Conservation (phyloP, 2,329 filamentous ascomycete genomes). For the Claviceps capensis region DNA sequence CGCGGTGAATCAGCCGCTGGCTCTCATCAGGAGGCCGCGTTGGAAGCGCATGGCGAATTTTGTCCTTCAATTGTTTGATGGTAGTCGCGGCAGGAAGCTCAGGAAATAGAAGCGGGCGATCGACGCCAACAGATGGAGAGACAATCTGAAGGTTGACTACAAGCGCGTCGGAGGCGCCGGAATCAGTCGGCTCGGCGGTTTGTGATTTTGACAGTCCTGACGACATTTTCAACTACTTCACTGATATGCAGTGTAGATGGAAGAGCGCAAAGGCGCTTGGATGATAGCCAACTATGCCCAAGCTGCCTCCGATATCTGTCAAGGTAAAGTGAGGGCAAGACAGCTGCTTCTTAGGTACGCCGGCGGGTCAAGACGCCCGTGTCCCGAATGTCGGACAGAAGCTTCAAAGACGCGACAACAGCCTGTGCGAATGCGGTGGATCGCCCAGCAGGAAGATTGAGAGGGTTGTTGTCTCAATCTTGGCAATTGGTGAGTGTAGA, state of each 20-base stretch:
- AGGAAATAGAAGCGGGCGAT: constrained; percentile 34
- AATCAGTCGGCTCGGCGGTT: constrained; percentile 10
- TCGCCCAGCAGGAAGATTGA: too few species aligned
- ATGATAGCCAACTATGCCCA: not conserved
- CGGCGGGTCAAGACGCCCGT: not conserved
- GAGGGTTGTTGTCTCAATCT: not conserved
- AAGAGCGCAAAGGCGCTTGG: not conserved
- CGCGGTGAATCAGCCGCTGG: constrained; percentile 47
- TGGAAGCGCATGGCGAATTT: constrained; percentile 37
- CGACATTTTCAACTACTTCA: constrained; percentile 22
- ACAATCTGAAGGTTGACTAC: constrained; percentile 43
- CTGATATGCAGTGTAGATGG: not conserved
- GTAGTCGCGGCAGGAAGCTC: constrained; percentile 36
- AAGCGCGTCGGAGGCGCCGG: constrained; percentile 18
- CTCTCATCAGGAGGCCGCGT: constrained; percentile 37
- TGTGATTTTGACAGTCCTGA: constrained; percentile 19
- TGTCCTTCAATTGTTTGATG: constrained; percentile 42
- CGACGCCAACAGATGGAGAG: constrained; percentile 43
- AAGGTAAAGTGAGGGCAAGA: not conserved
- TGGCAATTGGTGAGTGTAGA: not conserved
- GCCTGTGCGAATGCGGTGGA: not conserved
- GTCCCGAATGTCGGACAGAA: not conserved
- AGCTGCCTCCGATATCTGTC: not conserved
- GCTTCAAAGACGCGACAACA: not conserved
- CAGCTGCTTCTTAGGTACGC: not conserved